phyloP scores from a whole-genome alignment of 352 stramenopile species.

The Phytophthora citrophthora region DNA sequence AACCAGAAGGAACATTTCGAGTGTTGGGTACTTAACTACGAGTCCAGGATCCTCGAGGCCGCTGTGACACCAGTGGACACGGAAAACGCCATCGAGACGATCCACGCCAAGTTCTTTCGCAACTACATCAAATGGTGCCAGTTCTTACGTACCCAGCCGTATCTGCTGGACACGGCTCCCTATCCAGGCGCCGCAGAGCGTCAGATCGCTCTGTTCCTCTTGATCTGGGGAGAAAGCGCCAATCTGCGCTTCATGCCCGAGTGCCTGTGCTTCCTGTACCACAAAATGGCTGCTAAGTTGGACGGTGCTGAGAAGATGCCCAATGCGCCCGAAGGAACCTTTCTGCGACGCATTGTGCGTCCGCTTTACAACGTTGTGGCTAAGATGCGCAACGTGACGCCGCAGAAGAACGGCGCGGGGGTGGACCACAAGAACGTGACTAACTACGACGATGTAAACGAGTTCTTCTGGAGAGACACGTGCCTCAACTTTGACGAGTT shows the following conservation, averaged over 20 bases:
- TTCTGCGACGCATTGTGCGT: conserved; percentile 73
- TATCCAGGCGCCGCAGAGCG: conserved; percentile 47
- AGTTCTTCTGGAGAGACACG: conserved; percentile 86
- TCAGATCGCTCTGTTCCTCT: conserved; percentile 82
- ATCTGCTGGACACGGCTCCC: conserved; percentile 61
- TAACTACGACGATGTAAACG: conserved; percentile 92
- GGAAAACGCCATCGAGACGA: conserved; percentile 65
- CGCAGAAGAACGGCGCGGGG: conserved; percentile 36
- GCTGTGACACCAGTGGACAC: conserved; percentile 40
- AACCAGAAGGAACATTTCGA: conserved; percentile 91
- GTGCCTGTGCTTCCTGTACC: conserved; percentile 90
- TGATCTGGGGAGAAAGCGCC: conserved; percentile 86
- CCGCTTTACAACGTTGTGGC: conserved; percentile 82
- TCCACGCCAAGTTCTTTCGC: conserved; percentile 95
- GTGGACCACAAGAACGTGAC: conserved; percentile 88
- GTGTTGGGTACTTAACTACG: conserved; percentile 85
- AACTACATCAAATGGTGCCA: conserved; percentile 96
- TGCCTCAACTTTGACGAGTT: conserved; percentile 87
- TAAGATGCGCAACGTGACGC: conserved; percentile 61
- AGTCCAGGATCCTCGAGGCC: conserved; percentile 56
- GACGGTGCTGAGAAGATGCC: conserved; percentile 63
- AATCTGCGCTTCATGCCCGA: conserved; percentile 92
- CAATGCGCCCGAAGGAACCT: conserved; percentile 72
- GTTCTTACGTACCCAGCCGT: conserved; percentile 89
- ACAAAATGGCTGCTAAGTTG: conserved; percentile 79